phyloP scores from a whole-genome alignment of 176 grass and related monocot species.

The Bothriochloa decipiens region DNA sequence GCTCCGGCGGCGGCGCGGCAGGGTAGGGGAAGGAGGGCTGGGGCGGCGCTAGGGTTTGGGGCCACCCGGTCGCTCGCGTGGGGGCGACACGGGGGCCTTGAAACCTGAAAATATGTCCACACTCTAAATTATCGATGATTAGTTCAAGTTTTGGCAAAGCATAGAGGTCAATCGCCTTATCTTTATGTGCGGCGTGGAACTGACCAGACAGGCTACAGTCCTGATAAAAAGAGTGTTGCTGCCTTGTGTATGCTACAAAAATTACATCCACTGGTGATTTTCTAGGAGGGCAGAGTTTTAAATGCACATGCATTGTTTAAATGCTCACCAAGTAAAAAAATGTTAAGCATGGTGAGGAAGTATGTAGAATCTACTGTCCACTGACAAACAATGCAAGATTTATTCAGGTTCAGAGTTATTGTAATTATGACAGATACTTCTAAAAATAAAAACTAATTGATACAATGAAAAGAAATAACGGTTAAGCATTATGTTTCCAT shows the following conservation, averaged over 20 bases:
- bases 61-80: too few species aligned
- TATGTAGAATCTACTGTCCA: neutral
- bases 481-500: neutral
- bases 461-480: neutral
- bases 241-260: too few species aligned
- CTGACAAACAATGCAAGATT: neutral
- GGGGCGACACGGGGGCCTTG: too few species aligned
- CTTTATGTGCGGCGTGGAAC: neutral
- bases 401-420: neutral
- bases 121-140: too few species aligned
- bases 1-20: too few species aligned
- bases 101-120: slow-evolving; percentile 66
- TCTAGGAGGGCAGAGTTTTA: neutral
- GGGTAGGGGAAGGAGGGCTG: too few species aligned
- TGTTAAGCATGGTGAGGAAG: neutral
- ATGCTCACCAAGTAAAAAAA: neutral
- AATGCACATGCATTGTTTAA: neutral
- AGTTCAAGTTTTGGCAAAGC: neutral
- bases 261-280: too few species aligned
- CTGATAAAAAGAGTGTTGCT: neutral
- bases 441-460: neutral
- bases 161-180: neutral
- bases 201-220: neutral
- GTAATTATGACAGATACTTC: neutral
- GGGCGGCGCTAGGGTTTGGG: too few species aligned